Conservation (phyloP, 176 grass and related monocot genomes). For the Miscanthus lutarioriparius region DNA sequence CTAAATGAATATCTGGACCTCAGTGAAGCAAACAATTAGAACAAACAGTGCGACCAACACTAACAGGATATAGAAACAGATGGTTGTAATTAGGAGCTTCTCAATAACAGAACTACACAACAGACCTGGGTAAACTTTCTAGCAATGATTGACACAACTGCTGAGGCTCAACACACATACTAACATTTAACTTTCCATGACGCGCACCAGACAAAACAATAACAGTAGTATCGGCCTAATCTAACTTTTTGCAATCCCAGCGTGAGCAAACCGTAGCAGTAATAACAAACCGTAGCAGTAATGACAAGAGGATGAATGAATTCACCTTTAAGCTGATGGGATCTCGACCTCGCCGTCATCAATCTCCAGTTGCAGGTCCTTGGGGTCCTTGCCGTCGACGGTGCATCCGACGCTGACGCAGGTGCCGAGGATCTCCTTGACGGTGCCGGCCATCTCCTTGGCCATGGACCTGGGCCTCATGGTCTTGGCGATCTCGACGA, state of each 20-base stretch:
- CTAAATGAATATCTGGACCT: neutral
- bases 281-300: no score
- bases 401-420: constrained; percentile 80
- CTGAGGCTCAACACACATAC: no score
- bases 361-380: constrained; percentile 83
- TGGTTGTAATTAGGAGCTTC: neutral
- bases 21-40: neutral
- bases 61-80: neutral
- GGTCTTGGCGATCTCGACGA: constrained; percentile 66
- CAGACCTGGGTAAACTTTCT: neutral
- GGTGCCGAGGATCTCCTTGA: constrained; percentile 85
- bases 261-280: neutral
- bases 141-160: no score
- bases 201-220: no score
- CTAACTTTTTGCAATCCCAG: no score
- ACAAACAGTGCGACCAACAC: no score
- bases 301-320: neutral
- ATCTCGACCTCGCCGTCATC: constrained; percentile 75
- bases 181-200: neutral
- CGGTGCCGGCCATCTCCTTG: constrained; percentile 67
- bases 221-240: no score
- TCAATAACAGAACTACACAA: neutral
- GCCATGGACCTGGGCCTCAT: constrained; percentile 78
- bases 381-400: constrained; percentile 82
- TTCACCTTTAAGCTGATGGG: constrained; percentile 54